Conservation (phyloP, 768 basidiomycete species). For the Trametes cubensis region DNA sequence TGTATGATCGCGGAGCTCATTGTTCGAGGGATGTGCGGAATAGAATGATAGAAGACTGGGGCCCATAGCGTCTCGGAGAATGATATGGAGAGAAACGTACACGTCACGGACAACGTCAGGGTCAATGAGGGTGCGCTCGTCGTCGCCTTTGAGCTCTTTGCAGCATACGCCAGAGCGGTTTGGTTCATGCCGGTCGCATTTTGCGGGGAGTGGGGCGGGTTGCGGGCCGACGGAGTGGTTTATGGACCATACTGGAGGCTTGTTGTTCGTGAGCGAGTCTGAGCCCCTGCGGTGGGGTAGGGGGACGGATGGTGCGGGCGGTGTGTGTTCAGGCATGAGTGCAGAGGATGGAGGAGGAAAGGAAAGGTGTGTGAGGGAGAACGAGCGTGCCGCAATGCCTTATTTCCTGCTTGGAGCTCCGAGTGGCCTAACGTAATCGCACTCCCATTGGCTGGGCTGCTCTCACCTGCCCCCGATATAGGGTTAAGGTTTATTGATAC, state of each 20-base stretch:
- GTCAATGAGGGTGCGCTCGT: conserved; percentile 80
- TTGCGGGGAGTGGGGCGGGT: conserved; percentile 51
- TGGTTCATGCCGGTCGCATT: conserved; percentile 58
- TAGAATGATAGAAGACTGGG: background rate
- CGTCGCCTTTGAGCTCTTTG: conserved; percentile 80
- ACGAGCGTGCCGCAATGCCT: background rate
- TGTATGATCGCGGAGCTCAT: too few relatives aligned
- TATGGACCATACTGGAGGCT: conserved; percentile 70
- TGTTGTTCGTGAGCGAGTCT: conserved; percentile 28
- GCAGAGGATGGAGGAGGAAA: conserved; percentile 1
- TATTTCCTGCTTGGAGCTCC: conserved; percentile 18
- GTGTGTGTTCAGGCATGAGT: conserved; percentile 18
- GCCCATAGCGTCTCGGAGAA: background rate
- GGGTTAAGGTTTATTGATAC: conserved; percentile 3
- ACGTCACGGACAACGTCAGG: conserved; percentile 88
- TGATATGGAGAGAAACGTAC: conserved; percentile 46
- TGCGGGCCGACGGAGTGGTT: conserved; percentile 42
- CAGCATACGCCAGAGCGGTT: conserved; percentile 75
- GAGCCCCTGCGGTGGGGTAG: conserved; percentile 25
- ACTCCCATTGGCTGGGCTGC: conserved; percentile 12
- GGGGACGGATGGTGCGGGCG: conserved; percentile 26
- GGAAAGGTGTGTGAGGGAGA: conserved; percentile 3
- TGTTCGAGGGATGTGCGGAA: too few relatives aligned
- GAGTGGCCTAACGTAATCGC: conserved; percentile 18
- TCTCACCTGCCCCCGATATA: background rate